phyloP scores from a whole-genome alignment of 768 basidiomycete species.

The Leccinum truebloodii region DNA sequence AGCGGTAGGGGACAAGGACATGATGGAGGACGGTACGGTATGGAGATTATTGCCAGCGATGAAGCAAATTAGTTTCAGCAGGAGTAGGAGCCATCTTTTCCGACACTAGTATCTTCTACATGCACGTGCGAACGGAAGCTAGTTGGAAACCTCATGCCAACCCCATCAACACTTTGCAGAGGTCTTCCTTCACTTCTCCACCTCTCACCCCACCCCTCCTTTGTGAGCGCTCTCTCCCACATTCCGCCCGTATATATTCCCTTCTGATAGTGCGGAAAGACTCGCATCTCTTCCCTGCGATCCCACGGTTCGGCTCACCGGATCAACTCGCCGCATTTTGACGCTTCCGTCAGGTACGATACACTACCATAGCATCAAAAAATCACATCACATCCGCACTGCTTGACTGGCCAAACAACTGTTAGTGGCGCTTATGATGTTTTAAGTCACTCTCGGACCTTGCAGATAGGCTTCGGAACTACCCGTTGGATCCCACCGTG shows the following conservation, averaged over 20 bases:
- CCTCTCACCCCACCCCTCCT: neutral
- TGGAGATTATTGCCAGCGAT: constrained; percentile 17
- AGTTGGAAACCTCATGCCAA: neutral
- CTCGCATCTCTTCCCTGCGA: neutral
- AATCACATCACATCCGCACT: neutral
- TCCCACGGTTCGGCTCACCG: neutral
- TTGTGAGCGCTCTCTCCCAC: neutral
- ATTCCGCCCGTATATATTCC: neutral
- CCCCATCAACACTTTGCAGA: constrained; percentile 1
- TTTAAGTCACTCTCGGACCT: neutral
- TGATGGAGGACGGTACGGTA: constrained; percentile 29
- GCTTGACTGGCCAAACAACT: neutral
- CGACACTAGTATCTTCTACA: constrained; percentile 8
- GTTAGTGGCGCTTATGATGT: neutral
- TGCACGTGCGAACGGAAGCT: constrained; percentile 17
- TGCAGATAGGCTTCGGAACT: neutral
- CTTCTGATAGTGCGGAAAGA: neutral
- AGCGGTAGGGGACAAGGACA: constrained; percentile 68
- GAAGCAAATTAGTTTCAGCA: constrained; percentile 16
- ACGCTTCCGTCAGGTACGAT: neutral
- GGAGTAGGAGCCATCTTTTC: constrained; percentile 8
- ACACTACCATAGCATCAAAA: neutral
- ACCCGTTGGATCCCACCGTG: neutral
- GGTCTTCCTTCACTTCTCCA: neutral
- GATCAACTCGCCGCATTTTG: neutral